These are phyloP conservation scores for Silene latifolia DNA, from an alignment of 148 eudicot species.

Conservation along the genomic window DNA sequence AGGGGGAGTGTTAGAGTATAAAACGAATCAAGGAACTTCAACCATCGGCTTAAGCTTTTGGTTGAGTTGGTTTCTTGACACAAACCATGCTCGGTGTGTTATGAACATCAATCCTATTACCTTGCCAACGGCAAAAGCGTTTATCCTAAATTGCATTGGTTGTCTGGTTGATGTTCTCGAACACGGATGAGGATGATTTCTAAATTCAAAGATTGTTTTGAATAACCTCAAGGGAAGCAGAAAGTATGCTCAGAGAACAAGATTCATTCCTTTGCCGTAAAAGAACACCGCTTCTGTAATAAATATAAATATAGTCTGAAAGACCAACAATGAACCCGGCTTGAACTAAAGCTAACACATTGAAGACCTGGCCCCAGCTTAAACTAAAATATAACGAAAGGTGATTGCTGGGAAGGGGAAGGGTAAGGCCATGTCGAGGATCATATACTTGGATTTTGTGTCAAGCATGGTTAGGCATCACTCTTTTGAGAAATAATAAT, in stretches of 20 bases:
- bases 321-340: not conserved
- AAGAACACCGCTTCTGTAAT: not conserved
- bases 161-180: too few species aligned
- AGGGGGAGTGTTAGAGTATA: too few species aligned
- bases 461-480: conserved; percentile 83
- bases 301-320: not conserved
- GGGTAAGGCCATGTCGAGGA: not conserved
- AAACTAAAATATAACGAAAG: not conserved
- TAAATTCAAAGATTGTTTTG: not conserved
- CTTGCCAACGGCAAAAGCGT: too few species aligned
- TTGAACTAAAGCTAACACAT: not conserved
- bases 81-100: too few species aligned
- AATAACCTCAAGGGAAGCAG: not conserved
- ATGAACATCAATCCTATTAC: too few species aligned
- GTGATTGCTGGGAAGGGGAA: not conserved
- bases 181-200: not conserved
- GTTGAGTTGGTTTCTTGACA: too few species aligned
- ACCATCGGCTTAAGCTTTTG: too few species aligned
- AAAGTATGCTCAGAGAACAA: not conserved
- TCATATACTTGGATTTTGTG: not conserved
- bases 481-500: conserved; percentile 60
- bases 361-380: not conserved
- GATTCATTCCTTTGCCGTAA: not conserved
- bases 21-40: too few species aligned
- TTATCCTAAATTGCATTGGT: too few species aligned